Evolutionary conservation across 495 filamentous ascomycete genomes (phyloP), one percentile per base, ranked within the genome.

Genomic region (Trichoderma asperelloides): DNA sequence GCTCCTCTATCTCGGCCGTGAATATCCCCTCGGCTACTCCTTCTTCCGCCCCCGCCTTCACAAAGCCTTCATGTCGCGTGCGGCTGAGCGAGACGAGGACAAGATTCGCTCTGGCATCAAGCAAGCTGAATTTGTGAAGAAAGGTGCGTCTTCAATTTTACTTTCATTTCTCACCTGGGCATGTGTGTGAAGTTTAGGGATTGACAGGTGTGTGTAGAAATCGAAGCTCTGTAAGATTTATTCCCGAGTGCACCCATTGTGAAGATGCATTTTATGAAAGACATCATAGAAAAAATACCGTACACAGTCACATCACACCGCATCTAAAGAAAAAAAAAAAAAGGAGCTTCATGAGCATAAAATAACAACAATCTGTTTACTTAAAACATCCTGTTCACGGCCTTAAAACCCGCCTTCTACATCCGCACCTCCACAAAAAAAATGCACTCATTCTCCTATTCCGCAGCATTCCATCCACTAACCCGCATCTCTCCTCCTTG

Each of bases 121-220:
- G 41, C 80, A 85, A 71, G 95, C 92, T 1, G 86, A 96, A 69
- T 98, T 90, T 76, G 91, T 97, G 5, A 94, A 91, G 76, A 97
- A 94, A 82, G 92, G 91, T 92, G 69, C 33, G 2, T 45, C 18
- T 28, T 21, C 33, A 57, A 63, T 13, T 7, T 5, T 47, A 45
- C 4, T 45, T n/a, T n/a, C n/a, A n/a, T n/a, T n/a, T n/a, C n/a
- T n/a, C n/a, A n/a, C n/a, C n/a, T n/a, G n/a, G n/a, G n/a, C n/a
- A n/a, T n/a, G n/a, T 37, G 33, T 8, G 5, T 37, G 0, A 37
- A 7, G 5, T 3, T 37, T 37, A 37, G 15, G 67, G 6, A 64
- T 40, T 63, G 25, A 45, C 57, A 45, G 4, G 3, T 5, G 45
- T 23, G 7, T 63, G 11, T 68, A 90, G 93, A 97, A 77, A 89